Evolutionary conservation across 2,329 filamentous ascomycete genomes (phyloP).

Genomic region (Epichloe elymi): DNA sequence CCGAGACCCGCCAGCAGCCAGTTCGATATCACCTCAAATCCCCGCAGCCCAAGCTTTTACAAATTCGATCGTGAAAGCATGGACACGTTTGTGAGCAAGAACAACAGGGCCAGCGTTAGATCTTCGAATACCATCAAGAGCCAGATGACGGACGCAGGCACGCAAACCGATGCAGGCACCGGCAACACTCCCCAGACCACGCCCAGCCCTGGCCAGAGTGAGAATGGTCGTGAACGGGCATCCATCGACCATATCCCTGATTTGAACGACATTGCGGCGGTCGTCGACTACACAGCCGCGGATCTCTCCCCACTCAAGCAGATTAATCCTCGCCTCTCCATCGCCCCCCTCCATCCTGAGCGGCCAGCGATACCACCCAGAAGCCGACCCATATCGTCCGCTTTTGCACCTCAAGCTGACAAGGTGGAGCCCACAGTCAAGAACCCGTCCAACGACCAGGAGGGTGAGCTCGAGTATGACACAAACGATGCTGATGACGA

Average conservation of each 20-base stretch:
- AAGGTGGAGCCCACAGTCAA: slow-evolving; percentile 14
- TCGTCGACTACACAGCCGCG: slow-evolving; percentile 47
- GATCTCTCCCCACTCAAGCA: slow-evolving; percentile 37
- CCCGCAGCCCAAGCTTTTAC: slow-evolving; percentile 57
- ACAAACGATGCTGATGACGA: slow-evolving; percentile 25
- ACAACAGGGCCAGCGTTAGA: slow-evolving; percentile 63
- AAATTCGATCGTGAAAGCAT: slow-evolving; percentile 52
- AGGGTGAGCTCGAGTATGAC: slow-evolving; percentile 12
- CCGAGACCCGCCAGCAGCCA: slow-evolving; percentile 61
- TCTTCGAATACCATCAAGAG: slow-evolving; percentile 56
- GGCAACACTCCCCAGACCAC: slow-evolving; percentile 38
- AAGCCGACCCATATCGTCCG: not conserved
- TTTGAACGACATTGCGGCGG: slow-evolving; percentile 18
- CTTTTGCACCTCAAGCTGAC: slow-evolving; percentile 7
- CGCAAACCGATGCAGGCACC: slow-evolving; percentile 40
- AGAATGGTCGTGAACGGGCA: slow-evolving; percentile 33
- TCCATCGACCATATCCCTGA: slow-evolving; percentile 26
- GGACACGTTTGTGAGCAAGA: slow-evolving; percentile 47
- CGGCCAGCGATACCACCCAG: slow-evolving; percentile 7
- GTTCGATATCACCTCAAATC: slow-evolving; percentile 70
- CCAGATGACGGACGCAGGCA: slow-evolving; percentile 56
- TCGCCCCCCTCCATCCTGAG: slow-evolving; percentile 12
- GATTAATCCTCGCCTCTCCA: slow-evolving; percentile 26
- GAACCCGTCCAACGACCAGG: slow-evolving; percentile 12
- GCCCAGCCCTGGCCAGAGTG: slow-evolving; percentile 40